Base-by-base conservation (phyloP, 352 stramenopile species). In the Phytophthora agathidicida region DNA sequence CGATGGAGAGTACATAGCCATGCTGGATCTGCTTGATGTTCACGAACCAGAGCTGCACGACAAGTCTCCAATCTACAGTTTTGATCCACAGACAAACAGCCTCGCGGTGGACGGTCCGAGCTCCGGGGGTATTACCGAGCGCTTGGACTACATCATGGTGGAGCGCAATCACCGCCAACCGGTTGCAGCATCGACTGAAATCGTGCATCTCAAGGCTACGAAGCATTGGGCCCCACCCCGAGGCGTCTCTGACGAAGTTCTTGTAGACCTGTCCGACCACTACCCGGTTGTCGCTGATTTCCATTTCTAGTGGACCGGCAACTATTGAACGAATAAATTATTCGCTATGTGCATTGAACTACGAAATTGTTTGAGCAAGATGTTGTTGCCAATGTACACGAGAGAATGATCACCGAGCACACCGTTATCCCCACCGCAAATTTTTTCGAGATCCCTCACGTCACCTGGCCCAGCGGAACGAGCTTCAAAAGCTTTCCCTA, bases 201-300 rank as follows among this genome's bases (percentile, higher is more conserved):
- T 91, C 13, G 65, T 91, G 36, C 73, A 60, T 16, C 65, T 91
- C 2, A 91, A 91, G 39, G 77, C 74, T 8, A 81, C 75, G 5
- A 71, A 50, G 5, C 38, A 75, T 36, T 86, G 75, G 78, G 43
- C 54, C 3, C 46, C 66, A 19, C 26, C 68, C 5, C 38, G 41
- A 17, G 44, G 60, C 3, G 23, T 23, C 7, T 26, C 48, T 5
- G 62, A 71, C 6, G 64, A 79, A 50, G 50, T 73, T 20, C 67
- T 86, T 10, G 48, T 81, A 14, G 80, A 91, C 24, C 54, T 91
- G 13, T 91, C 81, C 16, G 81, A 91, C 35, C 81, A 91, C 38
- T 91, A 88, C 47, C 81, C 81, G 5, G 77, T 91, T 26, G 17
- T 89, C 2, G 70, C 49, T 11, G 72, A 91, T 41, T 71, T 91